A percentile compares a stretch with the other conserved stretches of the same genome.
Conservation (phyloP, 495 filamentous ascomycete genomes). For the Lineolata rhizophorae region DNA sequence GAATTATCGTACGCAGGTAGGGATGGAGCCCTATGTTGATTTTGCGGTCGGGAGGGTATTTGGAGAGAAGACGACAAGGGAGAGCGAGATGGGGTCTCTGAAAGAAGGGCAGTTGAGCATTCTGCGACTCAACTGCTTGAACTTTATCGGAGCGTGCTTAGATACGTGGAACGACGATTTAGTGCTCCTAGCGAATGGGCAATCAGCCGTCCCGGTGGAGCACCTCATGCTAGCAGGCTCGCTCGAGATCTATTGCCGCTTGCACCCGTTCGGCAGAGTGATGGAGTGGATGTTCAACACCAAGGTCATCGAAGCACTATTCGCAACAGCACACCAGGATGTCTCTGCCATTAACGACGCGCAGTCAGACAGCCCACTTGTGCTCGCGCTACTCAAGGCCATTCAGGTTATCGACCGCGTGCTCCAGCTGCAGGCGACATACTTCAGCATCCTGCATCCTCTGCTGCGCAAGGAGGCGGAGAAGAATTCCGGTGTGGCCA, state of each 20-base stretch:
- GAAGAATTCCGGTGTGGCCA: constrained; percentile 16
- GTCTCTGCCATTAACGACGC: constrained; percentile 40
- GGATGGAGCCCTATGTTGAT: constrained; percentile 82
- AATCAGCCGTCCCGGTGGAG: constrained; percentile 48
- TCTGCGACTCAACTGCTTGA: constrained; percentile 53
- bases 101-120: constrained; percentile 42
- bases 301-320: constrained; percentile 57
- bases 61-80: constrained; percentile 28
- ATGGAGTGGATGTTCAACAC: constrained; percentile 98
- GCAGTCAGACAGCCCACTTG: constrained; percentile 46
- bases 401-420: constrained; percentile 64
- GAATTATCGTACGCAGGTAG: constrained; percentile 52
- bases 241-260: constrained; percentile 49
- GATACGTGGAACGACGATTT: constrained; percentile 80
- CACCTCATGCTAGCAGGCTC: constrained; percentile 43
- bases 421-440: constrained; percentile 74
- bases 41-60: constrained; percentile 63
- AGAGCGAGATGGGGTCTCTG: too few relatives aligned
- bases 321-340: constrained; percentile 54
- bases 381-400: constrained; percentile 47
- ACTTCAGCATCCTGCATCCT: constrained; percentile 66
- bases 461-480: constrained; percentile 35
- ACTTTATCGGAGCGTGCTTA: constrained; percentile 55
- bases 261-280: constrained; percentile 79
- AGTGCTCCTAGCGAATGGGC: constrained; percentile 51